phyloP scores from a whole-genome alignment of 164 flowering plant genomes.

The Malania oleifera region DNA sequence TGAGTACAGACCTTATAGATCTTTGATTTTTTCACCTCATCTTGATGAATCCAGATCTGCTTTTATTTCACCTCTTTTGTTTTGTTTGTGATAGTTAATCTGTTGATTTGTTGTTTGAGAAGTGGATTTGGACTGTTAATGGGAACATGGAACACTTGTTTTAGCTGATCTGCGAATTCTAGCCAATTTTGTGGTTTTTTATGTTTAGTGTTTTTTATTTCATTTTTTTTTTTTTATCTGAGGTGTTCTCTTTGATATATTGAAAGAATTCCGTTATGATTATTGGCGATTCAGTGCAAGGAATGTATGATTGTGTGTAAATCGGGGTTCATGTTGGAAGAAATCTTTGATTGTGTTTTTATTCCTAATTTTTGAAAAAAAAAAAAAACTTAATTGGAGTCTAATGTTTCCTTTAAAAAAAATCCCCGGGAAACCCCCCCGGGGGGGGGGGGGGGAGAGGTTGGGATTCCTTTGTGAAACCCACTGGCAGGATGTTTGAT shows the following conservation, averaged over 20 bases:
- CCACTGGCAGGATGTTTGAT: too few species aligned
- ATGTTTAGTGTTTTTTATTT: not conserved
- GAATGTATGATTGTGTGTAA: too few species aligned
- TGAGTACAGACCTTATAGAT: not conserved
- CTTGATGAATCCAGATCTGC: not conserved
- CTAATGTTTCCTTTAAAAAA: too few species aligned
- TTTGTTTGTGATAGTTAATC: not conserved
- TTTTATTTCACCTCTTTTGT: not conserved
- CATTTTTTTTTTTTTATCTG: not conserved
- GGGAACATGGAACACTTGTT: not conserved
- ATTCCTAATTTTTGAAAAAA: too few species aligned
- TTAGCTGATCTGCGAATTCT: not conserved
- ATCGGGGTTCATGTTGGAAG: too few species aligned
- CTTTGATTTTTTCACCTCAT: not conserved
- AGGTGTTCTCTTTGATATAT: not conserved
- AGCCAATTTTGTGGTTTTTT: not conserved
- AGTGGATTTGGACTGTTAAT: not conserved
- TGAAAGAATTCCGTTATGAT: too few species aligned
- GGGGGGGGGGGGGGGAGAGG: too few species aligned
- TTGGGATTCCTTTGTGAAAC: too few species aligned
- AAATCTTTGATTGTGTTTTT: too few species aligned
- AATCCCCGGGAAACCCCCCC: too few species aligned
- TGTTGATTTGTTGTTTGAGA: not conserved
- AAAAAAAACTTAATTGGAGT: too few species aligned
- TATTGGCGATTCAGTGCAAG: too few species aligned